Conservation (phyloP, 352 stramenopile genomes). For the Blastocystis sp. region DNA sequence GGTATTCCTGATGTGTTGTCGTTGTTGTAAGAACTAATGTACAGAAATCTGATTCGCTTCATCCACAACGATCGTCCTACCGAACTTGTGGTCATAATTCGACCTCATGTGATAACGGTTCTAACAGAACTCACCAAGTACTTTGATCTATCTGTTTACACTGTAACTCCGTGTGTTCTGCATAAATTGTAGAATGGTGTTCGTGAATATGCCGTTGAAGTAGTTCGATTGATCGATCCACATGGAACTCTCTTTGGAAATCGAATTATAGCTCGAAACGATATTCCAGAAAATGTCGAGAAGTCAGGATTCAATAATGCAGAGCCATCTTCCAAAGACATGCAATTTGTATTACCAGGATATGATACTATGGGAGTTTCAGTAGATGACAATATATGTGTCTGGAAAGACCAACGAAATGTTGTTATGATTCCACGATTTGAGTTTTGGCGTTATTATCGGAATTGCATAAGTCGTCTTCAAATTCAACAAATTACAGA, state of each 20-base stretch:
- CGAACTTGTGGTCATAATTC: slow-evolving; percentile 2
- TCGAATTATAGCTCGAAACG: slow-evolving; percentile 52
- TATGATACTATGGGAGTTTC: slow-evolving; percentile 22
- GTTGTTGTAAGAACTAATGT: not conserved
- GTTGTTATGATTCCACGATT: slow-evolving; percentile 26
- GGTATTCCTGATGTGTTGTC: slow-evolving; percentile 40
- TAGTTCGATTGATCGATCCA: slow-evolving; percentile 17
- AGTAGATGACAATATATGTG: slow-evolving; percentile 16
- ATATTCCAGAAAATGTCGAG: slow-evolving; percentile 26
- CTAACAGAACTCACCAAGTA: slow-evolving; percentile 34
- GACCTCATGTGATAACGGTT: not conserved
- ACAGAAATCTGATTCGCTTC: slow-evolving; percentile 25
- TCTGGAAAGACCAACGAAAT: slow-evolving; percentile 49
- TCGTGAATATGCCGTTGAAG: slow-evolving; percentile 35
- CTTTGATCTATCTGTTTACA: slow-evolving; percentile 56
- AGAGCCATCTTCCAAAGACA: slow-evolving; percentile 29
- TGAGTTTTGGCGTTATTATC: slow-evolving; percentile 19
- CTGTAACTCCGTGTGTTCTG: not conserved
- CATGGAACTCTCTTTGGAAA: slow-evolving; percentile 14
- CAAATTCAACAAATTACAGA: not conserved
- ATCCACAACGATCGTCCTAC: not conserved
- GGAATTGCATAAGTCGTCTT: not conserved
- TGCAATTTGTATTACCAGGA: slow-evolving; percentile 34
- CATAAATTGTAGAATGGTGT: slow-evolving; percentile 30
- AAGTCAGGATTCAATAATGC: not conserved